phyloP scores from a whole-genome alignment of 805 yeast species.

The Clavispora santaluciae region DNA sequence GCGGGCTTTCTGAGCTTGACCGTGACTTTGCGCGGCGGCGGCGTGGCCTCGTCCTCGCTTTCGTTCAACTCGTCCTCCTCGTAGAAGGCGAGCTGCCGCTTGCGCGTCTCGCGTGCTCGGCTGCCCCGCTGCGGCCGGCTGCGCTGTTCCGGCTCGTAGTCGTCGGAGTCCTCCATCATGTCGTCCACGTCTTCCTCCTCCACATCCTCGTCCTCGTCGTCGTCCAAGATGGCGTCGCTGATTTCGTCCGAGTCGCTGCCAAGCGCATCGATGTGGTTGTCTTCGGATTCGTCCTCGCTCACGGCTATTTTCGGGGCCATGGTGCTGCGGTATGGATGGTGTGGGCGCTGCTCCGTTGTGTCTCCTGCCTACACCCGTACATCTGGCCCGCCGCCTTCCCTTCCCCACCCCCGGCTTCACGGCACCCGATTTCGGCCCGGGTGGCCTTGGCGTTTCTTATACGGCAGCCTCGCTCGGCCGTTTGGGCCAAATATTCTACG shows the following conservation, averaged over 20 bases:
- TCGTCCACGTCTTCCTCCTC: slow-evolving; percentile 9
- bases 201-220: slow-evolving; percentile 5
- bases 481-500: no score
- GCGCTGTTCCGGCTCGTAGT: slow-evolving; percentile 18
- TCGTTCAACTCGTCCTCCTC: slow-evolving; percentile 33
- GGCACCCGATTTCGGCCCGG: no score
- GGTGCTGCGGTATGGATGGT: neutral
- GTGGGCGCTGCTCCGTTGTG: neutral
- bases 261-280: neutral
- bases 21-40: slow-evolving; percentile 13
- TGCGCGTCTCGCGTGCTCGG: slow-evolving; percentile 23
- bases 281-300: slow-evolving; percentile 14
- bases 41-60: slow-evolving; percentile 21
- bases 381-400: neutral
- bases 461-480: no score
- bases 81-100: slow-evolving; percentile 34
- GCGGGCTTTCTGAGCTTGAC: slow-evolving; percentile 12
- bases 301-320: slow-evolving; percentile 4
- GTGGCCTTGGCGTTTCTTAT: no score
- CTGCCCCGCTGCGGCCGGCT: slow-evolving; percentile 2
- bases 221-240: slow-evolving; percentile 11
- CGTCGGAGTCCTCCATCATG: slow-evolving; percentile 1
- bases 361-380: neutral
- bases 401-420: no score
- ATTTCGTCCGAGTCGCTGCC: slow-evolving; percentile 1